Evolutionary conservation across 2,329 filamentous ascomycete genomes (phyloP), one percentile per base, ranked within the genome.

Genomic region (Fusarium oxysporum): DNA sequence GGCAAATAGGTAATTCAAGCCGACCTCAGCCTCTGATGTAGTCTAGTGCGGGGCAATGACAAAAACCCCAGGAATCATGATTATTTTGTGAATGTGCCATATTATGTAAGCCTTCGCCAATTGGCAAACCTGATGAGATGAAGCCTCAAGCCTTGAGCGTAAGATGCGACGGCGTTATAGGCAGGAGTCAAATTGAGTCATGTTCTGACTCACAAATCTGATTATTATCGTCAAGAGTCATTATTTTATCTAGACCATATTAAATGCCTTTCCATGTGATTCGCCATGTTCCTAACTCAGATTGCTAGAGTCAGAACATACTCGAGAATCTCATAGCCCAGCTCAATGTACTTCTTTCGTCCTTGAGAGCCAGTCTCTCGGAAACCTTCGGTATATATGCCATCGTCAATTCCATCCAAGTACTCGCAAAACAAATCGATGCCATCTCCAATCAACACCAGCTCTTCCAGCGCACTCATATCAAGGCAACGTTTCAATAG

Each of bases 401-500:
- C 87, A 5, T 80, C 78, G 38, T 91, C 87, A 28, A 91, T 75
- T 11, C 81, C 82, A 41, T 85, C 81, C 33, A 92, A 81, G 48
- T 89, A 83, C 68, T 86, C 81, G 43, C 79, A 79, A 72, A 92
- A 86, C 48, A 84, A 77, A 32, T 80, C 78, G 8, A 82, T 70
- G 23, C 80, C 80, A 47, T 78, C 78, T 25, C 74, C 79, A 28
- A 76, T 76, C 8, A 62, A 70, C 21, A 86, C 80, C 19, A 89
- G 73, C 35, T 76, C 73, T 73, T 88, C 85, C 25, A 91, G 75
- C 1, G 80, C 80, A 37, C 83, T 82, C 23, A 78, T 82, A 23
- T 87, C 82, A 16, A 91, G 72, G 65, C 90, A 88, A 11, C 86
- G 84, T 66, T 84, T 82, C 45, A 94, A 80, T 40, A 93, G 82